Evolutionary conservation across 768 basidiomycete genomes (phyloP), one percentile per base, ranked within the genome.

Genomic region (Tricholoma terreum): DNA sequence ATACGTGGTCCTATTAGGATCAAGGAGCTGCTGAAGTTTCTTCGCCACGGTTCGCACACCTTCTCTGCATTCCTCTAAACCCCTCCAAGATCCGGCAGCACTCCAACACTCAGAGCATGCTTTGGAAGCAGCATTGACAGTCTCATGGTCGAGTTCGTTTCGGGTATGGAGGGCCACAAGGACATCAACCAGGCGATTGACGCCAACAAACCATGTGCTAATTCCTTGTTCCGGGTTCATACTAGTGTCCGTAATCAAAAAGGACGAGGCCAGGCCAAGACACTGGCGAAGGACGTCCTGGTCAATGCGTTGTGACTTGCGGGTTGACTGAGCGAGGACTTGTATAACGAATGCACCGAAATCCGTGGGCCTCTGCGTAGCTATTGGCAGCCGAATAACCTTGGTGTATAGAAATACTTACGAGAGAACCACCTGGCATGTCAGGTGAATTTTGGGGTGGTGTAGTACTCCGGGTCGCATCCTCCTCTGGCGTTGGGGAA

Each of bases 21-120:
- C 87, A 43, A 84, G 63, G 11, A 84, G 60, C 49, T 68, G 75
- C 67, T 85, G 85, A 63, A 92, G 75, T 64, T 83, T 86, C 30
- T 72, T 71, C 9, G 86, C 90, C 30, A 84, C 79, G 34, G 75
- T 80, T 36, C 80, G 78, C 19, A 92, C 84, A 4, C 79, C 77
- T n/a, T 82, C 82, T 55, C 83, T 77, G 64, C 82, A 83, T 19
- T 84, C 83, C 42, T 83, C 83, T 59, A 92, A 71, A 14, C 84
- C 86, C 30, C 80, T 75, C 87, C 88, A 92, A 17, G 82, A 80
- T 0, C 82, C 84, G 0, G 85, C 82, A 2, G 84, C 82, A 14
- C 78, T 84, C 90, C 90, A 93, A 68, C 90, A 90, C 67, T 93
- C 91, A 15, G 87, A 88, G 63, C 89, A 90, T 12, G 80, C 80